Conservation (phyloP, 352 stramenopile species). For the Globisporangium takayamanum region DNA sequence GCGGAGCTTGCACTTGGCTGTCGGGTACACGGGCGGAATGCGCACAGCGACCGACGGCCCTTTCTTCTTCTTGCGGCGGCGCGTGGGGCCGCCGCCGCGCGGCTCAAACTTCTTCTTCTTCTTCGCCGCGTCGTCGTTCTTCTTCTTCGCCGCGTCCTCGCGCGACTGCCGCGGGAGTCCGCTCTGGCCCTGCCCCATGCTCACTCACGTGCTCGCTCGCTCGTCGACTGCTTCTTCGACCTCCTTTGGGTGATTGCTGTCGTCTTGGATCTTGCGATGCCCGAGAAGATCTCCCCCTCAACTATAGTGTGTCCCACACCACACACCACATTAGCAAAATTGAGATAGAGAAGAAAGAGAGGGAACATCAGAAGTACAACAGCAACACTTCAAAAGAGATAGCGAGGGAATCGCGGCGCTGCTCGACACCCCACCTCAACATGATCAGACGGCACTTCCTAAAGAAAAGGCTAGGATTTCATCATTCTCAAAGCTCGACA, state of each 20-base stretch:
- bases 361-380: too few relatives aligned
- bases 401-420: too few relatives aligned
- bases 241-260: not conserved
- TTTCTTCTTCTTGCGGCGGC: conserved; percentile 91
- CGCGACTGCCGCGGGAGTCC: conserved; percentile 71
- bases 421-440: too few relatives aligned
- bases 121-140: conserved; percentile 87
- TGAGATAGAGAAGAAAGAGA: too few relatives aligned
- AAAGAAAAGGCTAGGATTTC: conserved; percentile 44
- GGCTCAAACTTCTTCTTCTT: conserved; percentile 94
- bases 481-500: conserved; percentile 8
- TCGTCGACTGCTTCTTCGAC: not conserved
- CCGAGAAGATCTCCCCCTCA: not conserved
- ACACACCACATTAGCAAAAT: too few relatives aligned
- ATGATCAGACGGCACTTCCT: conserved; percentile 73
- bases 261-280: not conserved
- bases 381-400: too few relatives aligned
- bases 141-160: conserved; percentile 84
- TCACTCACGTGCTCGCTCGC: conserved; percentile 1
- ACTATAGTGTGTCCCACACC: too few relatives aligned
- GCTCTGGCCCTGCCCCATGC: conserved; percentile 85
- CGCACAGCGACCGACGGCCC: conserved; percentile 82
- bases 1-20: conserved; percentile 98
- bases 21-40: conserved; percentile 93
- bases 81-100: conserved; percentile 76